Percentiles rank a stretch among this genome's conserved stretches.
Conservation (phyloP, 768 basidiomycete species). For the Rhizopogon roseolus region DNA sequence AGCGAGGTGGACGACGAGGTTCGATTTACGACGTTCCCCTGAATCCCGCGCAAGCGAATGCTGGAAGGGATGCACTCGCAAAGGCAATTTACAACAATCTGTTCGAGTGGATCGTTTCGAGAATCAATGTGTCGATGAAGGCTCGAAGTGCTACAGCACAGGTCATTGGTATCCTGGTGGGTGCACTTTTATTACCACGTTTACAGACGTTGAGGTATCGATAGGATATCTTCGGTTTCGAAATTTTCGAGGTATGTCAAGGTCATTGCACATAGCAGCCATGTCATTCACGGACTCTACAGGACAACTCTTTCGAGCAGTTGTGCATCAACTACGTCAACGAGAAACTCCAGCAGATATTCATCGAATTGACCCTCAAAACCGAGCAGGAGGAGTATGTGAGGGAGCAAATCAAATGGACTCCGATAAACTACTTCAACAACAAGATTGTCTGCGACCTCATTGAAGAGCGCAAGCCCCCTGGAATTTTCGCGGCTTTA, state of each 20-base stretch:
- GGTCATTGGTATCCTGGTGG: conserved; percentile 87
- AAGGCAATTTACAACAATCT: conserved; percentile 98
- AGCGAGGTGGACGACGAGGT: conserved; percentile 86
- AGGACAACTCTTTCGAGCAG: conserved; percentile 96
- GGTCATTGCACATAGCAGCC: not conserved
- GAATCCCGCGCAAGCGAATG: conserved; percentile 85
- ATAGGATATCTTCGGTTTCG: conserved; percentile 97
- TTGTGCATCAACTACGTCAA: conserved; percentile 99
- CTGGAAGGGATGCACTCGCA: conserved; percentile 87
- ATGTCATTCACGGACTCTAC: conserved; percentile 3
- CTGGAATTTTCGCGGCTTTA: conserved; percentile 95
- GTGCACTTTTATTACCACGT: conserved; percentile 16
- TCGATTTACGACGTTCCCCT: conserved; percentile 96
- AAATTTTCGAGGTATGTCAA: conserved; percentile 82
- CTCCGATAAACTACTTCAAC: conserved; percentile 98
- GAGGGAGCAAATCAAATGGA: conserved; percentile 98
- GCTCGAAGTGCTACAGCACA: conserved; percentile 67
- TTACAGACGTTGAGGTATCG: not conserved
- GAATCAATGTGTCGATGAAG: conserved; percentile 96
- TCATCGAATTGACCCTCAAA: conserved; percentile 97
- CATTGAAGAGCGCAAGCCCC: conserved; percentile 94
- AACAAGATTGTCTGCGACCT: conserved; percentile 98
- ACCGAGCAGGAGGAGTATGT: conserved; percentile 99
- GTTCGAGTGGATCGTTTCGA: conserved; percentile 98
- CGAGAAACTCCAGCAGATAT: conserved; percentile 99